A percentile compares a stretch with the other conserved stretches of the same genome.
Evolutionary conservation across 441 rosid species (phyloP).

Genomic region (Populus hybrid): DNA sequence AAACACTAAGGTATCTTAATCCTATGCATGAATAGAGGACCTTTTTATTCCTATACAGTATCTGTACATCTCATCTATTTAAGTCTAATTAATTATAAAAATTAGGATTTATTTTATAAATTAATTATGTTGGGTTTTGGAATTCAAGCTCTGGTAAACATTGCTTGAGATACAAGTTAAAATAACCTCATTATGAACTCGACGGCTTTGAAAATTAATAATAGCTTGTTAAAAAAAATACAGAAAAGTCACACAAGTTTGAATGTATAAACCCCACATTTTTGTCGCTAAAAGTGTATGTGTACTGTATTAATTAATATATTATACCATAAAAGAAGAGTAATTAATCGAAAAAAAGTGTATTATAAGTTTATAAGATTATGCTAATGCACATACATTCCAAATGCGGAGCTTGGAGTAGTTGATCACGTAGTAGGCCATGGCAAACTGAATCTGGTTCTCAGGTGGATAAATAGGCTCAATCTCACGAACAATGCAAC

Average conservation of each 20-base stretch:
- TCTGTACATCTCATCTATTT: background rate
- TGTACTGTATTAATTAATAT: too few relatives aligned
- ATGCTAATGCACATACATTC: conserved; percentile 45
- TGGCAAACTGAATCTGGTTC: conserved; percentile 65
- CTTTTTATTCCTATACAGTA: too few relatives aligned
- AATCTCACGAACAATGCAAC: conserved; percentile 62
- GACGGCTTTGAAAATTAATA: background rate
- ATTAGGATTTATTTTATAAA: background rate
- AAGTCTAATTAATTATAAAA: background rate
- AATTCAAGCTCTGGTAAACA: background rate
- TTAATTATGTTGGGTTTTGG: background rate
- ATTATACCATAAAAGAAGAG: too few relatives aligned
- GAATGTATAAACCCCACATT: too few relatives aligned
- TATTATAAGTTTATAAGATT: conserved; percentile 11
- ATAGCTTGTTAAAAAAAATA: background rate
- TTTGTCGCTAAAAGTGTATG: too few relatives aligned
- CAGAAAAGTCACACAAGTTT: too few relatives aligned
- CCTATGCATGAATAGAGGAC: too few relatives aligned
- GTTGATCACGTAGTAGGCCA: conserved; percentile 79
- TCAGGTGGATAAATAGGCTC: conserved; percentile 66
- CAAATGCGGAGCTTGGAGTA: conserved; percentile 83
- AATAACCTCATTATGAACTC: background rate
- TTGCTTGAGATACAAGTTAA: background rate
- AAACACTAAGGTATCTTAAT: too few relatives aligned
- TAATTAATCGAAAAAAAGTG: too few relatives aligned